Evolutionary conservation across 306 rosid genomes (phyloP), one percentile per base, ranked within the genome.

Genomic region (Ammopiptanthus mongolicus): DNA sequence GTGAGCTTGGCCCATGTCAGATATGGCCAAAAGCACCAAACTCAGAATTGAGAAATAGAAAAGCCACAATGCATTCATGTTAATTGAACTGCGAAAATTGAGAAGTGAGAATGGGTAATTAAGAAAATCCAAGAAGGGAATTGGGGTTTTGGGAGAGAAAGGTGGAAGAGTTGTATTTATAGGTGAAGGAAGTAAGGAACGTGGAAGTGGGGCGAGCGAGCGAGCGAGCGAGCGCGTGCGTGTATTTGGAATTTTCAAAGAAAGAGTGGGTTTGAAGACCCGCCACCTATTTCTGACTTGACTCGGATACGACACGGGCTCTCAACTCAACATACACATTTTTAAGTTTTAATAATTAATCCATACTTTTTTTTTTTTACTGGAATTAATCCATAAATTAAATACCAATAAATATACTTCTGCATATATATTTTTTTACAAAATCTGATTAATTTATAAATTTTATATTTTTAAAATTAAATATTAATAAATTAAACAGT

Each of bases 31-130:
- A 36, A 87, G 41, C 28, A 87, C 25, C 61, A 85, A 70, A 25
- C 78, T 78, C 52, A 81, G 5, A 18, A 87, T 15, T 14, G 85
- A 79, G 48, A 89, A 52, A 39, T 75, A 76, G 33, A 23, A 60
- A 28, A 79, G 52, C 65, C 67, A 71, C 41, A 74, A 31, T 0
- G 81, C 18, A 8, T 12, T 57, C 93, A n/a, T n/a, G n/a, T n/a
- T n/a, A n/a, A n/a, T n/a, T n/a, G n/a, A n/a, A n/a, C 33, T 21
- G 59, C 12, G 22, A 10, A 58, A 34, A n/a, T 36, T 25, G 56
- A 51, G 22, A 1, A 1, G 9, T 51, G 55, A 46, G 17, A n/a
- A n/a, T n/a, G n/a, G n/a, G n/a, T n/a, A n/a, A n/a, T n/a, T n/a
- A n/a, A n/a, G n/a, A n/a, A n/a, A n/a, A 36, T 28, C 0, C 12